phyloP scores from a whole-genome alignment of 108 stramenopile species.

The Discostella pseudostelligera region DNA sequence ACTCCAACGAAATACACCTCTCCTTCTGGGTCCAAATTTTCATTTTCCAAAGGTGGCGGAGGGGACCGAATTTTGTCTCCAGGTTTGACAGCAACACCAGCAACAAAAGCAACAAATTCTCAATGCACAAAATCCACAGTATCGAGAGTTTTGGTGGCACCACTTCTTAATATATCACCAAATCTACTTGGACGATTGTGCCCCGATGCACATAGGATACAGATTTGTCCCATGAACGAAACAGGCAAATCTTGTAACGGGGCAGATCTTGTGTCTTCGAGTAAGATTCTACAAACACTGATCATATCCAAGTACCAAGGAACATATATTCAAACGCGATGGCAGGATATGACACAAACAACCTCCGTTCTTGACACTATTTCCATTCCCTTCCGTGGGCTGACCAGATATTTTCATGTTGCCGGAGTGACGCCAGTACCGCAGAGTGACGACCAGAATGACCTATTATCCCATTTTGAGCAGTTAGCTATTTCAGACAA shows the following conservation, averaged over 20 bases:
- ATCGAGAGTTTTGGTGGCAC: conserved; percentile 20
- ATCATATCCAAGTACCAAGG: conserved; percentile 38
- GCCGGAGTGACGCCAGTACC: conserved; percentile 11
- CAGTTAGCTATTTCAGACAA: conserved; percentile 2
- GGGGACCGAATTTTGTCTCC: conserved; percentile 46
- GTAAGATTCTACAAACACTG: conserved; percentile 34
- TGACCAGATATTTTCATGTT: conserved; percentile 26
- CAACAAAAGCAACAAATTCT: conserved; percentile 9
- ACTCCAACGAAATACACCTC: conserved; percentile 22
- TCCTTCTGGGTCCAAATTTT: conserved; percentile 54
- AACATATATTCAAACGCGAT: conserved; percentile 14
- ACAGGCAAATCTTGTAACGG: background rate
- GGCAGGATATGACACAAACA: background rate
- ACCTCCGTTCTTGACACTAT: conserved; percentile 19
- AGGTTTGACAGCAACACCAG: conserved; percentile 1
- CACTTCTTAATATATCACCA: conserved; percentile 18
- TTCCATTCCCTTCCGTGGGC: conserved; percentile 39
- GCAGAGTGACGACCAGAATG: conserved; percentile 5
- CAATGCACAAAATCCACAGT: background rate
- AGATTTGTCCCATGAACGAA: conserved; percentile 14
- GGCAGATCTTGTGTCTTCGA: conserved; percentile 8
- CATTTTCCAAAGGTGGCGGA: conserved; percentile 65
- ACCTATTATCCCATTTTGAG: conserved; percentile 5
- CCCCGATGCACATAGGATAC: conserved; percentile 30
- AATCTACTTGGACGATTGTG: conserved; percentile 17